Evolutionary conservation across 2,329 filamentous ascomycete genomes (phyloP), one percentile per base, ranked within the genome.

Genomic region (Penicillium sp.): DNA sequence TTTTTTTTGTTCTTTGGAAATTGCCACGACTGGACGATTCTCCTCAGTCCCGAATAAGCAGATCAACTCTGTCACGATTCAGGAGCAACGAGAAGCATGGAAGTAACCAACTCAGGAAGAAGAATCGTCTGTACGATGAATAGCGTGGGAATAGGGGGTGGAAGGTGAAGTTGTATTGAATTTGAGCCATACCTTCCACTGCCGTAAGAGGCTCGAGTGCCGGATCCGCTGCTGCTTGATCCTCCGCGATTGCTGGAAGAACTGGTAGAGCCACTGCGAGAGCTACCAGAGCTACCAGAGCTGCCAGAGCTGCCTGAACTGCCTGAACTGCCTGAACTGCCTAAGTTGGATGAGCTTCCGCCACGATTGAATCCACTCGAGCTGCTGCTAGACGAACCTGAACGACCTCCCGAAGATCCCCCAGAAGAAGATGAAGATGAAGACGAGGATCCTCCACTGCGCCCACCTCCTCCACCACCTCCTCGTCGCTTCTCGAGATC

Each of bases 401-500:
- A 39, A 16, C 63, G 49, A 13, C 74, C 68, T 21, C 28, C 28
- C 7, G 28, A 29, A 29, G 28, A 29, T 29, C 28, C 28, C 10
- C 28, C 28, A 12, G 28, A 29, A 29, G 28, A 29, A 29, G 28
- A 29, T 3, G 28, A 29, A 12, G 28, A 29, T 10, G 28, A 29
- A 29, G 28, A 29, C 1, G 28, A 29, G 3, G 28, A 29, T 29
- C 28, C 28, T 29, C 28, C 28, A 29, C 28, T 29, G 28, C 28
- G 28, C 8, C 72, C 67, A 26, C 76, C 71, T n/a, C 77, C 74
- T 6, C 77, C 74, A 23, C 79, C 79, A 62, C 76, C 74, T 23
- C 79, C 78, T 62, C 76, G 78, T 50, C 79, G 74, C 61, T 81
- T 81, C 51, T 75, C 72, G 26, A 80, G 59, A 26, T 68, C 65